Conservation (phyloP, 495 filamentous ascomycete genomes). For the Symbiotaphrina buchneri region DNA sequence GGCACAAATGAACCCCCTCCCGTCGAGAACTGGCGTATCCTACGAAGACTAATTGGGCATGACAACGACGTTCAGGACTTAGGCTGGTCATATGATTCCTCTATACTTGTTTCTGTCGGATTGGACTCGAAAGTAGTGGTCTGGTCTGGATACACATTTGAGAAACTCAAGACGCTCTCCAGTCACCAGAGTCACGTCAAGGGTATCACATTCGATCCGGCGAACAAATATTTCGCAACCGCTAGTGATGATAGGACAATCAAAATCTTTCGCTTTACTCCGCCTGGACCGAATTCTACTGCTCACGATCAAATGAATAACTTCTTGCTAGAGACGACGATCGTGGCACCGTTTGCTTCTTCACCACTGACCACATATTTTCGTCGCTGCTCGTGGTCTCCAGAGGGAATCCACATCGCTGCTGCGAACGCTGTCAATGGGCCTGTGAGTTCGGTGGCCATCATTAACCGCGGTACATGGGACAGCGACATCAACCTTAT, state of each 20-base stretch:
- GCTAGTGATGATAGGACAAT: constrained; percentile 92
- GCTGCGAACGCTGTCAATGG: constrained; percentile 94
- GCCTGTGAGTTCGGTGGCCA: constrained; percentile 88
- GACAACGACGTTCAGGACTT: constrained; percentile 98
- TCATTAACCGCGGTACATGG: constrained; percentile 82
- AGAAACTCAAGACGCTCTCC: constrained; percentile 82
- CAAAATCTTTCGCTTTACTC: constrained; percentile 87
- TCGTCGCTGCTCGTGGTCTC: constrained; percentile 87
- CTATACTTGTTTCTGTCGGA: constrained; percentile 85
- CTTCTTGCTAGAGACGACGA: constrained; percentile 75
- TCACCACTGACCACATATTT: constrained; percentile 95
- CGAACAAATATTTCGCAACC: constrained; percentile 97
- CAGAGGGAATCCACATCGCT: constrained; percentile 90
- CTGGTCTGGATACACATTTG: constrained; percentile 94
- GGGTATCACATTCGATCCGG: constrained; percentile 93
- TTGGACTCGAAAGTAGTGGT: constrained; percentile 95
- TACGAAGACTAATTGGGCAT: constrained; percentile 79
- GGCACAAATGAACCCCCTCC: constrained; percentile 81
- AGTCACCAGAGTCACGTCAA: constrained; percentile 95
- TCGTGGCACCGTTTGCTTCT: constrained; percentile 60
- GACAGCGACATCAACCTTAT: constrained; percentile 94
- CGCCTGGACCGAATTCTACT: constrained; percentile 77
- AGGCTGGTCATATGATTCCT: constrained; percentile 91
- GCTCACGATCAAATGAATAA: constrained; percentile 88
- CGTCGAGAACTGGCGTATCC: constrained; percentile 91